These are phyloP conservation scores for Fusarium sp. DNA, from an alignment of 2,329 filamentous ascomycete species.

Conservation along the genomic window DNA sequence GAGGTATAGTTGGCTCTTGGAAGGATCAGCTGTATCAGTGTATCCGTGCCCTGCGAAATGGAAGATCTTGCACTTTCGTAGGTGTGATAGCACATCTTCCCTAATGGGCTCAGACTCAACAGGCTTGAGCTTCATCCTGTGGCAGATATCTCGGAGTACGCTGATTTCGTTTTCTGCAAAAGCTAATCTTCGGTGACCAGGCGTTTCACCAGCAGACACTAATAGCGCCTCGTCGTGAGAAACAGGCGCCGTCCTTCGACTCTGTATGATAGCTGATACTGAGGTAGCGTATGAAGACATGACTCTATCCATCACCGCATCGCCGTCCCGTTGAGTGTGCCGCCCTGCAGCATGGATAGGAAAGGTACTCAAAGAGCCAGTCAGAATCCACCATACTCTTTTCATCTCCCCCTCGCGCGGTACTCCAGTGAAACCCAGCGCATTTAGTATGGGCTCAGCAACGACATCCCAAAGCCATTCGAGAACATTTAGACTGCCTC, in stretches of 20 bases:
- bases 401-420: background rate
- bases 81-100: background rate
- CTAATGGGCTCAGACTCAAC: rapidly evolving
- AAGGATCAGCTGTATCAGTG: background rate
- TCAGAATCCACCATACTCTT: background rate
- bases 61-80: background rate
- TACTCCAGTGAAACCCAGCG: background rate
- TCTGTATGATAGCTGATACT: background rate
- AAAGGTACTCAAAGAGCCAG: background rate
- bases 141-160: background rate
- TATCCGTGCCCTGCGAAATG: background rate
- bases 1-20: background rate
- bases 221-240: background rate
- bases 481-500: background rate
- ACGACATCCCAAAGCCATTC: background rate
- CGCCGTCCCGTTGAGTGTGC: rapidly evolving
- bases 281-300: background rate
- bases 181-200: background rate
- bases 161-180: background rate
- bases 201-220: background rate
- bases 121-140: rapidly evolving
- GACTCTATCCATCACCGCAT: background rate
- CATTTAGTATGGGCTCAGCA: background rate
- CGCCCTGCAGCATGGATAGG: background rate
- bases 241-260: background rate